These are phyloP conservation scores for Gaultheria prostrata DNA, from an alignment of 148 eudicot species.

Conservation along the genomic window DNA sequence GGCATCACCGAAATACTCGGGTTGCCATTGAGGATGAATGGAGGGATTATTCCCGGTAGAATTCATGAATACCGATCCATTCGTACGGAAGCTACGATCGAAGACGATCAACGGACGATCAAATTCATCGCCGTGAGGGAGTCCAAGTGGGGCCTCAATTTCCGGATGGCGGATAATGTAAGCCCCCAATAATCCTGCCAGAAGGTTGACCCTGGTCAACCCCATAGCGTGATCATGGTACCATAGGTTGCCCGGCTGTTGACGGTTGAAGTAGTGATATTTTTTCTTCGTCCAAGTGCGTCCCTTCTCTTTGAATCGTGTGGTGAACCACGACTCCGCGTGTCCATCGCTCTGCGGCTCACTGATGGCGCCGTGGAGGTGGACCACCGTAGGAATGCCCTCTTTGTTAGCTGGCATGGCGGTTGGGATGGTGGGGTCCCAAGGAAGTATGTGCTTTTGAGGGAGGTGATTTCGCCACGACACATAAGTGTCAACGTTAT, in stretches of 20 bases:
- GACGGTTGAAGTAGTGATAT: constrained; percentile 57
- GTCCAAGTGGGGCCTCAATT: constrained; percentile 52
- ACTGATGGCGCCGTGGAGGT: constrained; percentile 78
- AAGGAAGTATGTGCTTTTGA: constrained; percentile 69
- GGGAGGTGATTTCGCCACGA: constrained; percentile 80
- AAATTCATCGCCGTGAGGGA: constrained; percentile 57
- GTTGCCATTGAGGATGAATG: constrained; percentile 92
- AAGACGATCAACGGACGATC: constrained; percentile 60
- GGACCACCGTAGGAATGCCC: constrained; percentile 83
- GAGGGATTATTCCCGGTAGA: constrained; percentile 67
- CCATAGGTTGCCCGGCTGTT: constrained; percentile 79
- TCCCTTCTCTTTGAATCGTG: constrained; percentile 44
- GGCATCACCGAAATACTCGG: constrained; percentile 79
- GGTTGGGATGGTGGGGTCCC: constrained; percentile 81
- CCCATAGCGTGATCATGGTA: constrained; percentile 98
- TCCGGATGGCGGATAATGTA: constrained; percentile 55
- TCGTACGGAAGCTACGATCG: constrained; percentile 50
- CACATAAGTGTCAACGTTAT: constrained; percentile 51
- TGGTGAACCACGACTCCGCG: constrained; percentile 71
- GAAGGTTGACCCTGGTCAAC: constrained; percentile 71
- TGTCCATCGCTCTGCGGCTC: constrained; percentile 75
- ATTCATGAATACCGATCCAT: constrained; percentile 77
- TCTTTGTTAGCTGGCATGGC: constrained; percentile 43
- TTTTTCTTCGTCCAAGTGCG: constrained; percentile 51
- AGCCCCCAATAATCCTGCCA: constrained; percentile 76